These are phyloP conservation scores for Citrullus colocynthis DNA, from an alignment of 306 rosid species.

Conservation along the genomic window DNA sequence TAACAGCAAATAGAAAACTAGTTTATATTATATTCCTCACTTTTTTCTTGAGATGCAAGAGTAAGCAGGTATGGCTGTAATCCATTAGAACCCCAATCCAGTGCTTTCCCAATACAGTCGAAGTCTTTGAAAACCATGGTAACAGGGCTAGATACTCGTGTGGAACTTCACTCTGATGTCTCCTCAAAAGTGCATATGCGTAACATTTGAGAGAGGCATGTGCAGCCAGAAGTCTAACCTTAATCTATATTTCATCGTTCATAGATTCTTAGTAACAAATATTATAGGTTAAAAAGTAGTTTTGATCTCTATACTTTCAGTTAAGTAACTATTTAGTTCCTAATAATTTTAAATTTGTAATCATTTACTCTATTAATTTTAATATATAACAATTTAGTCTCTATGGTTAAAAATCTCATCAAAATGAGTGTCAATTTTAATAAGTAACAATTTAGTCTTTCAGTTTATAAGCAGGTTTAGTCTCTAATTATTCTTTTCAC, in stretches of 20 bases:
- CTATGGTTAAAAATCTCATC: neutral
- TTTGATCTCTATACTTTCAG: neutral
- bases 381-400: neutral
- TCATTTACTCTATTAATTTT: neutral
- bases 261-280: neutral
- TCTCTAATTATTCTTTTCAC: neutral
- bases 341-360: neutral
- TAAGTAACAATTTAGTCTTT: neutral
- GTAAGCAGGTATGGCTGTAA: slow-evolving; percentile 57
- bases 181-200: slow-evolving; percentile 78
- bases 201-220: slow-evolving; percentile 97
- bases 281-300: neutral
- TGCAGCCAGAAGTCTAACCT: slow-evolving; percentile 91
- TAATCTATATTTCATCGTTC: slow-evolving; percentile 49
- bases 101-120: slow-evolving; percentile 68
- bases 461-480: neutral
- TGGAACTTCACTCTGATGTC: slow-evolving; percentile 52
- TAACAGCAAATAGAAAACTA: neutral
- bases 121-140: slow-evolving; percentile 82
- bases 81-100: slow-evolving; percentile 79
- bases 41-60: slow-evolving; percentile 55
- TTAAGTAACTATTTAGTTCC: neutral
- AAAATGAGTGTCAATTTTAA: neutral
- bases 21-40: slow-evolving; percentile 29
- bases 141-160: slow-evolving; percentile 66